Evolutionary conservation across 257 asterid species (phyloP).

Genomic region (Agastache rugosa): DNA sequence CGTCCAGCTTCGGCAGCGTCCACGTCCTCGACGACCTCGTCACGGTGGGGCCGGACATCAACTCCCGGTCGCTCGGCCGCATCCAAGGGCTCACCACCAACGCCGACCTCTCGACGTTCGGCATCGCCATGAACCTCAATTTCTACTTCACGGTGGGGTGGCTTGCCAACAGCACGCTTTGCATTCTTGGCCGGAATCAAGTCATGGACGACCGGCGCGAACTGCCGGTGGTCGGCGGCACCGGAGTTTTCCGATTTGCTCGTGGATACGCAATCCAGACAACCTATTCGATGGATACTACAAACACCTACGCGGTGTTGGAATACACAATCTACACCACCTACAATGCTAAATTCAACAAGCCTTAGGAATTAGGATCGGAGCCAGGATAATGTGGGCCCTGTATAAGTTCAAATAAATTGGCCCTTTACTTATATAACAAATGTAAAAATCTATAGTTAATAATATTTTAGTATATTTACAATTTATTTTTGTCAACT

Average conservation of each 20-base stretch:
- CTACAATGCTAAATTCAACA: not conserved
- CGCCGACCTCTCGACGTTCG: conserved; percentile 34
- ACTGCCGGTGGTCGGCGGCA: conserved; percentile 50
- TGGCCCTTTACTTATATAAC: too few relatives aligned
- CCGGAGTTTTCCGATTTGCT: conserved; percentile 45
- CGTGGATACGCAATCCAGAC: conserved; percentile 46
- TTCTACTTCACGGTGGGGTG: conserved; percentile 40
- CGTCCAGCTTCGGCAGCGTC: conserved; percentile 42
- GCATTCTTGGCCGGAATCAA: conserved; percentile 46
- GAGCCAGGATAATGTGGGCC: too few relatives aligned
- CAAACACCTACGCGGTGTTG: conserved; percentile 30
- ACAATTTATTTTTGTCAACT: too few relatives aligned
- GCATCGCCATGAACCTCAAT: conserved; percentile 42
- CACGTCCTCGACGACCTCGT: conserved; percentile 44
- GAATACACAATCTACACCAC: conserved; percentile 41
- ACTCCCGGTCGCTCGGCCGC: conserved; percentile 30
- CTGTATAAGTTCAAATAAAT: too few relatives aligned
- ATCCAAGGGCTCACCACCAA: conserved; percentile 21
- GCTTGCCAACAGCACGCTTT: conserved; percentile 41
- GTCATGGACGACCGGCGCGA: conserved; percentile 7
- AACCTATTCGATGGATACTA: conserved; percentile 21
- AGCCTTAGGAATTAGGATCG: not conserved
- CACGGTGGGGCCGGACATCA: conserved; percentile 37
- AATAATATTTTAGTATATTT: too few relatives aligned
- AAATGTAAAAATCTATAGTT: too few relatives aligned